Evolutionary conservation across 1,284 basidiomycete genomes (phyloP).

Genomic region (Entoloma clypeatum): DNA sequence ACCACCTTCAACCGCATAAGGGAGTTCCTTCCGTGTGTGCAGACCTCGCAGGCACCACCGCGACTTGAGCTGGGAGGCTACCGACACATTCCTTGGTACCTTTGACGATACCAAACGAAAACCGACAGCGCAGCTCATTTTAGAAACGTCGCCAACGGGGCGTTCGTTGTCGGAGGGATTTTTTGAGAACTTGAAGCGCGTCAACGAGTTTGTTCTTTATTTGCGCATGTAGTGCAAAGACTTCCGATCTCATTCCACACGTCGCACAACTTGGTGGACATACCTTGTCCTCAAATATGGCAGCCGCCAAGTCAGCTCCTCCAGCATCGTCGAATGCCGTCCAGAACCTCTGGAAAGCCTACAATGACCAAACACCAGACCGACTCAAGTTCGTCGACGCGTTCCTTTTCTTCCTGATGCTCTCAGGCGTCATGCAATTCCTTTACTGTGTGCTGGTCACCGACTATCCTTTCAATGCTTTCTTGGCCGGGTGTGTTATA

Average conservation of each 20-base stretch:
- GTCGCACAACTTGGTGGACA: too few relatives aligned
- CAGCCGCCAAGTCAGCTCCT: slow-evolving; percentile 35
- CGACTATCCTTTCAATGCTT: slow-evolving; percentile 96
- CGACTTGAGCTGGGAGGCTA: slow-evolving; percentile 21
- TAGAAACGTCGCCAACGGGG: slow-evolving; percentile 13
- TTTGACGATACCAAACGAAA: slow-evolving; percentile 30
- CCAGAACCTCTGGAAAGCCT: slow-evolving; percentile 70
- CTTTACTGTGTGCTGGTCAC: slow-evolving; percentile 89
- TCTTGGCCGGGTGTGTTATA: slow-evolving; percentile 81
- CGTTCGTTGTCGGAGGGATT: slow-evolving; percentile 9
- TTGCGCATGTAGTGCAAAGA: slow-evolving; percentile 30
- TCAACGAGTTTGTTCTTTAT: slow-evolving; percentile 12
- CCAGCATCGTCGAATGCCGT: slow-evolving; percentile 42
- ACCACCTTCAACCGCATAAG: slow-evolving; percentile 66
- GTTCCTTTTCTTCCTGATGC: slow-evolving; percentile 90
- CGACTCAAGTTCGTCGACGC: slow-evolving; percentile 92
- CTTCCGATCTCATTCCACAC: slow-evolving; percentile 24
- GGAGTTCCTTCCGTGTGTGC: slow-evolving; percentile 56
- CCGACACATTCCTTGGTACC: slow-evolving; percentile 20
- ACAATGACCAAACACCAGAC: slow-evolving; percentile 73
- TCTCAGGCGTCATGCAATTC: slow-evolving; percentile 90
- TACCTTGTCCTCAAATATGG: slow-evolving; percentile 24
- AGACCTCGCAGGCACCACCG: slow-evolving; percentile 37
- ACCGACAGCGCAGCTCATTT: slow-evolving; percentile 29
- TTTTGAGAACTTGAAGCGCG: slow-evolving; percentile 10